Base-by-base conservation (phyloP, 2,329 filamentous ascomycete species). In the Trichophyton mentagrophytes region DNA sequence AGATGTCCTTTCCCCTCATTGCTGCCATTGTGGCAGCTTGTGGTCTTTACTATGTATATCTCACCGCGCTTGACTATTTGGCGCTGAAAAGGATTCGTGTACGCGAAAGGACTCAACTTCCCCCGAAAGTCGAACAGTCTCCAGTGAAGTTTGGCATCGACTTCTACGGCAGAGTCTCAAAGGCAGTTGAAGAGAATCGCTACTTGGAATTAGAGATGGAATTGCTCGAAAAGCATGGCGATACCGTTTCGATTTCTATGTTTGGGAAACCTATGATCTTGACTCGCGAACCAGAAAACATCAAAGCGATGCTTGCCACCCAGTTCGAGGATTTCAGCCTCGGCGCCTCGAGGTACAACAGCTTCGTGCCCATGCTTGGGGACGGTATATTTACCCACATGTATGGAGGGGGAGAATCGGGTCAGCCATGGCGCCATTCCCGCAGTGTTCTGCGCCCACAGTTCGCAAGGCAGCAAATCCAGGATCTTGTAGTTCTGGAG, bases 401-500 rank as follows among this genome's bases (percentile, higher is more conserved):
- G 25, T 62, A 62, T 47, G 62, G 62, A 9, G 49, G 62, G 20
- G 60, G 61, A n/a, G 30, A 59, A 13, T 38, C 38, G 17, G 86
- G 87, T 11, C 78, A 84, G 27, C 75, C 80, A 59, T 96, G 91
- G 91, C 86, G 90, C 66, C 80, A 81, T 61, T 90, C 86, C 59
- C 82, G 91, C n/a, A 85, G 89, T 65, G 78, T 96, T 62, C 85
- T 96, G 64, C 81, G 90, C 1, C 90, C 91, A 0, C 89, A 95
- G 69, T 96, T 96, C 73, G 85, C 90, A 68, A 87, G 87, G 67
- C 88, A 95, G 68, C 87, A 90, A 20, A 83, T 96, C 40, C 87
- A 86, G 64, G 89, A 96, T 71, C 76, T 96, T 63, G 80, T 89
- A 58, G 85, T 86, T 62, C 91, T 95, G 69, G 91, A 96, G 74